These are phyloP conservation scores for Sinapis alba DNA, from an alignment of 441 rosid species.

Conservation along the genomic window DNA sequence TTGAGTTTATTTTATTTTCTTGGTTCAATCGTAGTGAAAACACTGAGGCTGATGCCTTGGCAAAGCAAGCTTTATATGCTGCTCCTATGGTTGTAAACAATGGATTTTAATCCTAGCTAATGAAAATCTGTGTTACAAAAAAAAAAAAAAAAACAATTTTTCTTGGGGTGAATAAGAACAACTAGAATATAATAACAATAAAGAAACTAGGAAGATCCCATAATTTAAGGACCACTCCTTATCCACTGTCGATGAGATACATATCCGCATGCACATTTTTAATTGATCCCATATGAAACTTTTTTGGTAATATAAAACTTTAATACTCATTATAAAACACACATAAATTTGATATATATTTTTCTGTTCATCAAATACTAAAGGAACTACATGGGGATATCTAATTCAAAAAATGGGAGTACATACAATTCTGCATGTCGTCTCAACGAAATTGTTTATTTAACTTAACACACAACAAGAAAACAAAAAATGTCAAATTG, in stretches of 20 bases:
- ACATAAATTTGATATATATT: background rate
- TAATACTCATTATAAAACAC: background rate
- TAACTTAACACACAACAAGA: background rate
- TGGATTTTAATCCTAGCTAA: too few relatives aligned
- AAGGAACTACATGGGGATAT: conserved; percentile 18
- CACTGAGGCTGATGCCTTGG: too few relatives aligned
- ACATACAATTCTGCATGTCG: conserved; percentile 18
- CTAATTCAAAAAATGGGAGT: conserved; percentile 1
- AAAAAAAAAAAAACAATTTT: background rate
- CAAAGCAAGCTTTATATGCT: too few relatives aligned
- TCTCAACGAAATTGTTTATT: conserved; percentile 22
- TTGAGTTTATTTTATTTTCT: too few relatives aligned
- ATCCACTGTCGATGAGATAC: conserved; percentile 31
- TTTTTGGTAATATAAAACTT: too few relatives aligned
- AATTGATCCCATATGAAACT: background rate
- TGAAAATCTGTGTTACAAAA: too few relatives aligned
- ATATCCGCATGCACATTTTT: conserved; percentile 29
- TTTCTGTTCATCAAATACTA: background rate
- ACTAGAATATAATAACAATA: conserved; percentile 7
- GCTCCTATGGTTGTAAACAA: too few relatives aligned
- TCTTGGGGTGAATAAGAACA: background rate
- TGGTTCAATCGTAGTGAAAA: too few relatives aligned
- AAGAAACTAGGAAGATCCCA: conserved; percentile 27
- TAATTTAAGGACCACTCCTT: conserved; percentile 40
- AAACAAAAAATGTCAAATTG: conserved; percentile 26